Percentiles rank a stretch among this genome's conserved stretches.
Evolutionary conservation across 2,329 filamentous ascomycete genomes (phyloP).

Genomic region (Paraconiothyrium brasiliense): DNA sequence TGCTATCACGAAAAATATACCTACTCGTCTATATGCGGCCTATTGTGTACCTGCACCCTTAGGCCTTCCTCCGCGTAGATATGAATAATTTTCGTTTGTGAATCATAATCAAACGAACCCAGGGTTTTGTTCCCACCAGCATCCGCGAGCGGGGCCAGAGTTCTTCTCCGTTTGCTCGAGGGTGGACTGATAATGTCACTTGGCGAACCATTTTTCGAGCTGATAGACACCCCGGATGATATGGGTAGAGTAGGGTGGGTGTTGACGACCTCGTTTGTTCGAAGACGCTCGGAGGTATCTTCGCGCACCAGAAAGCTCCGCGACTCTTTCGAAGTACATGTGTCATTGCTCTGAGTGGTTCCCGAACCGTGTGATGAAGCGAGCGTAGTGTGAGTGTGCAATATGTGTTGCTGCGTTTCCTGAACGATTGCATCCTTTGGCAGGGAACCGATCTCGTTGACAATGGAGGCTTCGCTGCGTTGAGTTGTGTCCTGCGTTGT

Average conservation of each 20-base stretch:
- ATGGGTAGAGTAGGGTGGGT: neutral
- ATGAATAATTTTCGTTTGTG: conserved; percentile 28
- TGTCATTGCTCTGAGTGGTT: conserved; percentile 35
- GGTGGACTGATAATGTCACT: conserved; percentile 30
- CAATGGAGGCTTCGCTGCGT: conserved; percentile 26
- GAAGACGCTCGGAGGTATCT: conserved; percentile 29
- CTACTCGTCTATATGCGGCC: neutral
- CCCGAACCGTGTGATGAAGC: conserved; percentile 27
- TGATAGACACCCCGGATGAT: conserved; percentile 1
- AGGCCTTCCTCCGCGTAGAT: conserved; percentile 29
- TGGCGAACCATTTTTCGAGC: conserved; percentile 20
- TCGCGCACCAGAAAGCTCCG: conserved; percentile 30
- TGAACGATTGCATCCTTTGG: conserved; percentile 25
- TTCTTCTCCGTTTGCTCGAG: conserved; percentile 27
- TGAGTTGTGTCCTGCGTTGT: conserved; percentile 37
- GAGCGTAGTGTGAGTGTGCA: conserved; percentile 18
- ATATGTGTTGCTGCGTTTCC: conserved; percentile 28
- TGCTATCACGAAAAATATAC: neutral
- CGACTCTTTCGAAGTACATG: conserved; percentile 27
- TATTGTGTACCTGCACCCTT: conserved; percentile 29
- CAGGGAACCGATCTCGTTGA: conserved; percentile 3
- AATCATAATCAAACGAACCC: conserved; percentile 29
- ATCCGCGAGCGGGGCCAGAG: conserved; percentile 23
- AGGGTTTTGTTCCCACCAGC: conserved; percentile 22
- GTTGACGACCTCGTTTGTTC: neutral